Evolutionary conservation across 495 filamentous ascomycete genomes (phyloP).

Genomic region (Bathelium albidoporum): DNA sequence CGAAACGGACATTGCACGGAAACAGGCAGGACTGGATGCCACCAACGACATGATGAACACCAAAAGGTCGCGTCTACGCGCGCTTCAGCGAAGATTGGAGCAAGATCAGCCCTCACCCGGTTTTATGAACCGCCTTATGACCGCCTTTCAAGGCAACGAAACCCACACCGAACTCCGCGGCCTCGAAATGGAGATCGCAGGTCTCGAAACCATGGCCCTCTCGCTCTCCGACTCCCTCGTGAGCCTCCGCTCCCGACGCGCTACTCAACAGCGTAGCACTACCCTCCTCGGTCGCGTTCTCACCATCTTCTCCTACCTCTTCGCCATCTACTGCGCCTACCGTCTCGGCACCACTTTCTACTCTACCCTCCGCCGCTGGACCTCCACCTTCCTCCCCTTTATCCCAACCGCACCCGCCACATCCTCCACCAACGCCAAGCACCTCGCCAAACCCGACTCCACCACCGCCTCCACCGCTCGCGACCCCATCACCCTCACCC

Average conservation of each 20-base stretch:
- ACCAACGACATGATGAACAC: conserved; percentile 62
- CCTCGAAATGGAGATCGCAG: conserved; percentile 64
- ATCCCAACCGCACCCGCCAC: conserved; percentile 62
- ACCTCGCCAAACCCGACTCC: conserved; percentile 38
- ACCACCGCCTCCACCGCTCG: conserved; percentile 51
- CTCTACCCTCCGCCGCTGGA: conserved; percentile 47
- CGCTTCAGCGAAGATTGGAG: conserved; percentile 50
- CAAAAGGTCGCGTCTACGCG: conserved; percentile 56
- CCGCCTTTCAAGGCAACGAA: conserved; percentile 48
- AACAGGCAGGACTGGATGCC: conserved; percentile 62
- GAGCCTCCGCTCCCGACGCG: conserved; percentile 45
- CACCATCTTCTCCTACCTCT: conserved; percentile 46
- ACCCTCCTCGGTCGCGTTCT: conserved; percentile 52
- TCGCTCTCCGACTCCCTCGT: conserved; percentile 52
- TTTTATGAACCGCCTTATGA: conserved; percentile 58
- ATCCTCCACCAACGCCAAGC: conserved; percentile 51
- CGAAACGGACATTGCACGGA: conserved; percentile 59
- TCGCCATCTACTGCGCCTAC: conserved; percentile 68
- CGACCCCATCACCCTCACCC: conserved; percentile 69
- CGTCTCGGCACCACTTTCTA: conserved; percentile 58
- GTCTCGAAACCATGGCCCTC: conserved; percentile 62
- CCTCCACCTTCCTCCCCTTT: conserved; percentile 48
- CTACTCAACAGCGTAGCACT: conserved; percentile 49
- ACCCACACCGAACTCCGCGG: conserved; percentile 54
- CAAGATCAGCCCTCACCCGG: conserved; percentile 40